phyloP scores from a whole-genome alignment of 1,284 basidiomycete genomes.

The Leccinum insigne region DNA sequence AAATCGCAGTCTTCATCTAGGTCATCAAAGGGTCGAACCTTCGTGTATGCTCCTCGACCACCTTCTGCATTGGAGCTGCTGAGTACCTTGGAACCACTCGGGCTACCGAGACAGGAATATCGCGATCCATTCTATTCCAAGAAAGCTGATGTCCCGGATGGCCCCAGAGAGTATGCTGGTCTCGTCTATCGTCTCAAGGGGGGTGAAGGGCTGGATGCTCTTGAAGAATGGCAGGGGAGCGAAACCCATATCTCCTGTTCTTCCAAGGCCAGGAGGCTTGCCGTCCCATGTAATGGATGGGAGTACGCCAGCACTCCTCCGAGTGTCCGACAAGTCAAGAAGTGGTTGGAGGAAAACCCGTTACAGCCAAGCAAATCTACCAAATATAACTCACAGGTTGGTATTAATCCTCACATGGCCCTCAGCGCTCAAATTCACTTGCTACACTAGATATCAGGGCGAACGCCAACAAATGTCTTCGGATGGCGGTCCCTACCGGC shows the following conservation, averaged over 20 bases:
- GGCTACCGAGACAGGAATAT: constrained; percentile 68
- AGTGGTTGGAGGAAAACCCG: constrained; percentile 47
- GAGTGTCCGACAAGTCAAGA: constrained; percentile 46
- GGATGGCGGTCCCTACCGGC: constrained; percentile 63
- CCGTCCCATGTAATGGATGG: constrained; percentile 54
- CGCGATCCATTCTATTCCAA: constrained; percentile 80
- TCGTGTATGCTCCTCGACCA: constrained; percentile 51
- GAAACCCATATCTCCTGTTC: constrained; percentile 9
- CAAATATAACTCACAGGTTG: constrained; percentile 53
- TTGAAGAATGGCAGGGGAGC: constrained; percentile 54
- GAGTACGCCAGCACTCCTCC: constrained; percentile 76
- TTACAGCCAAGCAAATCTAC: constrained; percentile 13
- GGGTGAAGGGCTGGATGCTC: constrained; percentile 47
- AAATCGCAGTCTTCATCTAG: constrained; percentile 8
- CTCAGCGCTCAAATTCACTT: not conserved
- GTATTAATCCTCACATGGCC: not conserved
- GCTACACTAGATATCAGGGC: constrained; percentile 64
- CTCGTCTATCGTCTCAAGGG: constrained; percentile 72
- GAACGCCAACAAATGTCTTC: constrained; percentile 74
- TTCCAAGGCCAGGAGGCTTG: constrained; percentile 3
- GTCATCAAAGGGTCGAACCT: constrained; percentile 2
- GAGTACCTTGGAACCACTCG: constrained; percentile 49
- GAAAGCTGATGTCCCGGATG: constrained; percentile 67
- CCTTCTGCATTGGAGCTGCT: constrained; percentile 58
- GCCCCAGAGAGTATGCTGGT: constrained; percentile 80